Conservation (phyloP, 257 asterid species). For the Przewalskia tangutica region DNA sequence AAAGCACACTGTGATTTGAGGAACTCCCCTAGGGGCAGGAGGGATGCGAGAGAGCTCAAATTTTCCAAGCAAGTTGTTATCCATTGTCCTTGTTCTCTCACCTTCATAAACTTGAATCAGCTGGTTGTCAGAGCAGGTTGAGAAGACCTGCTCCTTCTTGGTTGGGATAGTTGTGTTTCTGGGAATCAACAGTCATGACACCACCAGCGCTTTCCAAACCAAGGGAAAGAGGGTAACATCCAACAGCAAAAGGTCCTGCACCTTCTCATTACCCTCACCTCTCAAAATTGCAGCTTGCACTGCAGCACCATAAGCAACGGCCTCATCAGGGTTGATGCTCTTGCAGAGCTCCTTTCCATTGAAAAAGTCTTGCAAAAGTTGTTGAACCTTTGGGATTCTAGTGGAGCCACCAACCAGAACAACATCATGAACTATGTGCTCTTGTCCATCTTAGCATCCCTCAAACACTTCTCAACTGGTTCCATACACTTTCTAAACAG, state of each 20-base stretch:
- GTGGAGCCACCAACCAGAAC: slow-evolving; percentile 82
- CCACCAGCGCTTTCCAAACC: slow-evolving; percentile 82
- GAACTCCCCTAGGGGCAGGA: slow-evolving; percentile 80
- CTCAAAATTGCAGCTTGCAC: slow-evolving; percentile 80
- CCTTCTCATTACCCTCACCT: slow-evolving; percentile 81
- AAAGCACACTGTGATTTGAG: slow-evolving; percentile 74
- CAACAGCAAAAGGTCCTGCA: slow-evolving; percentile 57
- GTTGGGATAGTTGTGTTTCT: slow-evolving; percentile 79
- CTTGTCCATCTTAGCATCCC: slow-evolving; percentile 85
- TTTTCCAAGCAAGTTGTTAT: slow-evolving; percentile 66
- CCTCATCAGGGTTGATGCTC: slow-evolving; percentile 78
- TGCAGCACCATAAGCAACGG: slow-evolving; percentile 84
- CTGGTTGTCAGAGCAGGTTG: slow-evolving; percentile 73
- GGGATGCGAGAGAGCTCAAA: slow-evolving; percentile 82
- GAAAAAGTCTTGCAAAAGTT: slow-evolving; percentile 66
- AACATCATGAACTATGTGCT: slow-evolving; percentile 51
- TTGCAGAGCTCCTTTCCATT: slow-evolving; percentile 89
- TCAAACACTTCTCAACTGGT: slow-evolving; percentile 72
- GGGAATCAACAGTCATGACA: slow-evolving; percentile 72
- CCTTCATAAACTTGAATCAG: slow-evolving; percentile 86
- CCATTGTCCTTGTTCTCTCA: slow-evolving; percentile 64
- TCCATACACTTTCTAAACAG: slow-evolving; percentile 72
- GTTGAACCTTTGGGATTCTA: slow-evolving; percentile 73
- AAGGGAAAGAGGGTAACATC: slow-evolving; percentile 68
- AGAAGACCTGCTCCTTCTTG: slow-evolving; percentile 76